phyloP scores from a whole-genome alignment of 1,284 basidiomycete genomes.

The Cutaneotrichosporon sp. region DNA sequence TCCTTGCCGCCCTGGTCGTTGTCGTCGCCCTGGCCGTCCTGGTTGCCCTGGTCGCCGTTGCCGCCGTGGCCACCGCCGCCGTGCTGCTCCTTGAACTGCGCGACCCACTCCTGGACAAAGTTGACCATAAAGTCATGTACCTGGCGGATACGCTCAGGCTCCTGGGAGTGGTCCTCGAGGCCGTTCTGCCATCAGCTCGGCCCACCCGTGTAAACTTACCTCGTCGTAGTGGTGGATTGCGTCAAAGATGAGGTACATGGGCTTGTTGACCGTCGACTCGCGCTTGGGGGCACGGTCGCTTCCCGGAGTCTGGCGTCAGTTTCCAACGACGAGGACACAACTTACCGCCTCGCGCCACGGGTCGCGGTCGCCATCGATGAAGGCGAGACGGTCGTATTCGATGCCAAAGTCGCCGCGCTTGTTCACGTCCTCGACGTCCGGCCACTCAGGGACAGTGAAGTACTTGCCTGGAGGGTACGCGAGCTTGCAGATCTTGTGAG shows the following conservation, averaged over 20 bases:
- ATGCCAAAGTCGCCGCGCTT: constrained; percentile 69
- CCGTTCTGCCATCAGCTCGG: constrained; percentile 56
- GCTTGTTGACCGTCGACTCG: constrained; percentile 64
- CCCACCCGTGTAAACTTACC: constrained; percentile 20
- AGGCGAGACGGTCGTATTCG: constrained; percentile 68
- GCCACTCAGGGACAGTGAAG: constrained; percentile 63
- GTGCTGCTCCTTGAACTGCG: constrained; percentile 53
- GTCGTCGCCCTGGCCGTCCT: neutral
- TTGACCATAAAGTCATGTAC: constrained; percentile 74
- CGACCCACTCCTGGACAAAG: constrained; percentile 79
- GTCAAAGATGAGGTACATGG: constrained; percentile 84
- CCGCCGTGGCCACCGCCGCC: neutral
- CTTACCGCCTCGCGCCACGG: constrained; percentile 73
- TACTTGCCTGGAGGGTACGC: constrained; percentile 75
- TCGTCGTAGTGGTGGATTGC: constrained; percentile 86
- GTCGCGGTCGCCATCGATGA: constrained; percentile 59
- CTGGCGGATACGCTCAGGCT: constrained; percentile 71
- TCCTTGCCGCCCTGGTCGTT: neutral
- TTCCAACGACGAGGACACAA: neutral
- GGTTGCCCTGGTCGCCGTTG: neutral
- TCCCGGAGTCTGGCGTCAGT: constrained; percentile 59
- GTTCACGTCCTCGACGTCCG: constrained; percentile 76
- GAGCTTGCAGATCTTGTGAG: constrained; percentile 72
- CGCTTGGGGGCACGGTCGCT: constrained; percentile 67
- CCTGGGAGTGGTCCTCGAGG: constrained; percentile 58